phyloP scores from a whole-genome alignment of 129 eudicot genomes.

The Pseudognaphalium luteoalbum region DNA sequence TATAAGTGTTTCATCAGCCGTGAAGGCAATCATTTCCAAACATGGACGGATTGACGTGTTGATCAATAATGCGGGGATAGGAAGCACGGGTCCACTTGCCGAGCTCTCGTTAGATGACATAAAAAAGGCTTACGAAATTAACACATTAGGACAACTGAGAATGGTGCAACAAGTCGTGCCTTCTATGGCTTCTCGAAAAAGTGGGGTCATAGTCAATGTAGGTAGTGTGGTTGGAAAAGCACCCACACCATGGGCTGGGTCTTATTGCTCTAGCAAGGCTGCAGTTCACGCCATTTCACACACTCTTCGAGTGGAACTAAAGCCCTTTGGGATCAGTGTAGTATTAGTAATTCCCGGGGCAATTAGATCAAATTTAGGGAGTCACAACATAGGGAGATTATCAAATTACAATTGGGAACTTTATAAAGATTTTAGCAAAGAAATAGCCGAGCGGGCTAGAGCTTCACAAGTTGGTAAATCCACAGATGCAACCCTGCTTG shows the following conservation, averaged over 20 bases:
- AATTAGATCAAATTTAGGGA: slow-evolving; percentile 61
- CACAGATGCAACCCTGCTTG: slow-evolving; percentile 60
- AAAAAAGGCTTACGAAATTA: slow-evolving; percentile 58
- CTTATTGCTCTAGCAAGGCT: slow-evolving; percentile 69
- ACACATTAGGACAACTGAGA: slow-evolving; percentile 68
- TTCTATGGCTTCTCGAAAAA: slow-evolving; percentile 50
- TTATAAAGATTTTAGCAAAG: slow-evolving; percentile 52
- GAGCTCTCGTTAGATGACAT: slow-evolving; percentile 62
- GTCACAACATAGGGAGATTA: slow-evolving; percentile 39
- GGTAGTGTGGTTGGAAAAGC: slow-evolving; percentile 77
- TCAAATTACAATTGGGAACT: slow-evolving; percentile 58
- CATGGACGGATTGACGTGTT: slow-evolving; percentile 63
- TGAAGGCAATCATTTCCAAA: slow-evolving; percentile 45
- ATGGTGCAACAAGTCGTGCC: slow-evolving; percentile 78
- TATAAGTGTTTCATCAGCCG: slow-evolving; percentile 53
- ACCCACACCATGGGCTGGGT: slow-evolving; percentile 89
- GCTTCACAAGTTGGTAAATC: slow-evolving; percentile 73
- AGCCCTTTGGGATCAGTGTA: slow-evolving; percentile 59
- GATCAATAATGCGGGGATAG: slow-evolving; percentile 75
- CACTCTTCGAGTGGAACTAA: slow-evolving; percentile 60
- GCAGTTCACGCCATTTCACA: slow-evolving; percentile 61
- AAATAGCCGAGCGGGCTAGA: slow-evolving; percentile 56
- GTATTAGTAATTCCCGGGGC: slow-evolving; percentile 69
- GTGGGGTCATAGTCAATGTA: slow-evolving; percentile 59
- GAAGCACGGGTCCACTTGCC: slow-evolving; percentile 74